Base-by-base conservation (phyloP, 257 asterid genomes). In the Fraxinus americana region DNA sequence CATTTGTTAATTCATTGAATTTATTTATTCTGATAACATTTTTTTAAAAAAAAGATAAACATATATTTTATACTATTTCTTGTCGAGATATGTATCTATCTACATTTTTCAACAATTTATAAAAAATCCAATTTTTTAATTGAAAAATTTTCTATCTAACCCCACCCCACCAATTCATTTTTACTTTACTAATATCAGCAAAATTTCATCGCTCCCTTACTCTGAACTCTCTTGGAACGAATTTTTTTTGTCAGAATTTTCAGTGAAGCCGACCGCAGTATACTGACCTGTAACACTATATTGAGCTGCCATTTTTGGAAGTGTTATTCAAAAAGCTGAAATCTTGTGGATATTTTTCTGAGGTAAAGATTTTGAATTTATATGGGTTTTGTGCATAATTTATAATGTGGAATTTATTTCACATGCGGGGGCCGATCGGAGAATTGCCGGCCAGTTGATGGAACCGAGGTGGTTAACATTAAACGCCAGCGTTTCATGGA, bases 401-500 rank as follows among this genome's bases (percentile, higher is more conserved):
- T 63, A 75, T 82, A 94, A 94, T 94, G 97, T 79, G 88, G 91
- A 75, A 87, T 82, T 78, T 71, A 73, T 75, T 78, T 71, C 41
- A 43, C 79, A 87, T 82, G 82, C 75, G 75, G 90, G 80, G 52
- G 82, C 85, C 82, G 89, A 88, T 92, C 94, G 89, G 89, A 67
- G 75, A 30, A 85, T 82, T 71, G 88, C 88, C 83, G 87, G 86
- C 72, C 86, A 83, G 87, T 92, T 94, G 90, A 90, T 92, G 95
- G 94, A 73, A 82, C 74, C 83, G 81, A 78, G 86, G 80, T 74
- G 90, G 79, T 82, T 83, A 74, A 21, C 75, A 79, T 80, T 82
- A 77, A 86, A 83, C 88, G 84, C 79, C 82, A 63, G 74, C 89
- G 84, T 87, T 91, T 85, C 86, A 94, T 94, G 98, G 98, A 92